phyloP scores from a whole-genome alignment of 306 rosid genomes.

The Prunus mume region DNA sequence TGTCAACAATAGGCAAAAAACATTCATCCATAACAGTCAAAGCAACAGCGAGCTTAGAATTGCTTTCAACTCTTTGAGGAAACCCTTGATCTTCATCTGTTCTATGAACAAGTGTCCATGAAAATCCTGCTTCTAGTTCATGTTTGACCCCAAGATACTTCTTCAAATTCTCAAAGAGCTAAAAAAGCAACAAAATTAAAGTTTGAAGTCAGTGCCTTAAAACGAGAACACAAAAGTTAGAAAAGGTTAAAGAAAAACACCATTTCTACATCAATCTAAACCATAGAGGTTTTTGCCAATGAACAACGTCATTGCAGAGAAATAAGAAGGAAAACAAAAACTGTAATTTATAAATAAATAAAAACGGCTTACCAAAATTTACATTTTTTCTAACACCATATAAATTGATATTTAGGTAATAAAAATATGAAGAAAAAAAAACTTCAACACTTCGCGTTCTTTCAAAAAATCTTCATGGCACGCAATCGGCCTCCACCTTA shows the following conservation, averaged over 20 bases:
- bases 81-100: conserved; percentile 74
- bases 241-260: not conserved
- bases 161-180: conserved; percentile 91
- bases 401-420: not conserved
- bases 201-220: not conserved
- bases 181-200: conserved; percentile 30
- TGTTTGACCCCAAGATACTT: conserved; percentile 79
- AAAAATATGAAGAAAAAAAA: not conserved
- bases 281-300: not conserved
- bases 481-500: not conserved
- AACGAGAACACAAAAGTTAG: conserved; percentile 3
- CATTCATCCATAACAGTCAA: conserved; percentile 96
- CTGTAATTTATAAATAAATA: not conserved
- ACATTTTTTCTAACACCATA: not conserved
- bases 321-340: not conserved
- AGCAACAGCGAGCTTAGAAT: conserved; percentile 94
- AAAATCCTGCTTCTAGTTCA: conserved; percentile 89
- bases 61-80: conserved; percentile 74
- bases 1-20: conserved; percentile 87
- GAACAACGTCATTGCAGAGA: not conserved
- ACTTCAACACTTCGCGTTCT: not conserved
- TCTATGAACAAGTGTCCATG: conserved; percentile 87
- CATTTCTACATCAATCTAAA: not conserved
- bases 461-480: not conserved
- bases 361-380: not conserved